phyloP scores from a whole-genome alignment of 2,329 filamentous ascomycete genomes.

The Exophiala lecanii-corni region DNA sequence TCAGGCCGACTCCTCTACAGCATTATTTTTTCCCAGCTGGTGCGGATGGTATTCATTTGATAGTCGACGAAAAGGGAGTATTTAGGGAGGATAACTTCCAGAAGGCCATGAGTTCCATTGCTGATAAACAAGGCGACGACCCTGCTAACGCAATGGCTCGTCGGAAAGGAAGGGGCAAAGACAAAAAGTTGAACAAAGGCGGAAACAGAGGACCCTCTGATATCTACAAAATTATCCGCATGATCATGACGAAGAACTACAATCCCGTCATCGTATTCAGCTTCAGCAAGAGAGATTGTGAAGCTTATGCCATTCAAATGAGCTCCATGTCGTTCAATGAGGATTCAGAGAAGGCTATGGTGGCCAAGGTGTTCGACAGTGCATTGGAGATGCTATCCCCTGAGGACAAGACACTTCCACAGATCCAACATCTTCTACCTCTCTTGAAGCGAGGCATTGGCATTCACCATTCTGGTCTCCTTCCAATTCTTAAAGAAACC shows the following conservation, averaged over 20 bases:
- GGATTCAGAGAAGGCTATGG: slow-evolving; percentile 90
- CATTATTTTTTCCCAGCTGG: slow-evolving; percentile 97
- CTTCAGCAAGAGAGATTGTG: slow-evolving; percentile 97
- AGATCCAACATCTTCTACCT: slow-evolving; percentile 86
- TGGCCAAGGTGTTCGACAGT: slow-evolving; percentile 86
- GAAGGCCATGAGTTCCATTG: slow-evolving; percentile 85
- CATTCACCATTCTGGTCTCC: slow-evolving; percentile 90
- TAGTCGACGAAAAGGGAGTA: slow-evolving; percentile 93
- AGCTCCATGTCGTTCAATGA: slow-evolving; percentile 90
- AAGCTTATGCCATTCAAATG: slow-evolving; percentile 82
- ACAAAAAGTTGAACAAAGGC: slow-evolving; percentile 88
- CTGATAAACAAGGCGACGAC: slow-evolving; percentile 81
- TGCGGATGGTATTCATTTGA: slow-evolving; percentile 84
- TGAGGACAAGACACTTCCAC: slow-evolving; percentile 80
- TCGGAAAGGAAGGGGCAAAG: slow-evolving; percentile 79
- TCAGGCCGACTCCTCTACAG: slow-evolving; percentile 90
- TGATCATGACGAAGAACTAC: slow-evolving; percentile 97
- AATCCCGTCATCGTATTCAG: slow-evolving; percentile 99
- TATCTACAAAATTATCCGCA: slow-evolving; percentile 96
- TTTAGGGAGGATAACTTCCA: slow-evolving; percentile 98
- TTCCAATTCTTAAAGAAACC: slow-evolving; percentile 95
- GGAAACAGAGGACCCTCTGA: slow-evolving; percentile 69
- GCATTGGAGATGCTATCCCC: slow-evolving; percentile 90
- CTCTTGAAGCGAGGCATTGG: slow-evolving; percentile 87
- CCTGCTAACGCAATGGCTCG: slow-evolving; percentile 74